phyloP scores from a whole-genome alignment of 768 basidiomycete species.

The Gautieria morchelliformis region DNA sequence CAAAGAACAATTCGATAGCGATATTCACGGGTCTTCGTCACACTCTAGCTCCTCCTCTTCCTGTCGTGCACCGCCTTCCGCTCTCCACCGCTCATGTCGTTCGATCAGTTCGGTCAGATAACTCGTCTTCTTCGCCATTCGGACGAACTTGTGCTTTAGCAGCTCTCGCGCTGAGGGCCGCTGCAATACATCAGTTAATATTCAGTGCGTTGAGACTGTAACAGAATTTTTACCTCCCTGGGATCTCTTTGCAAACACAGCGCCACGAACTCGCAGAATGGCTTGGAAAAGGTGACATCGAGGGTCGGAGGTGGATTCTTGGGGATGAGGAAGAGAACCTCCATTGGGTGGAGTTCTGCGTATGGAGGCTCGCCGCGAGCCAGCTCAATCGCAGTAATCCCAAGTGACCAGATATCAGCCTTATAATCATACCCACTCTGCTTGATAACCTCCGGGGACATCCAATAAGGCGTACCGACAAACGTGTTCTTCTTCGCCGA shows the following conservation, averaged over 20 bases:
- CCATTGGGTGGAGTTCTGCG: constrained; percentile 98
- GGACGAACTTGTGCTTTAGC: constrained; percentile 91
- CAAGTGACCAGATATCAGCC: constrained; percentile 98
- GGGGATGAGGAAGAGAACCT: constrained; percentile 96
- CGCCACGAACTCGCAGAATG: constrained; percentile 90
- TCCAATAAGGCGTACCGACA: constrained; percentile 98
- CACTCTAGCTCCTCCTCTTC: constrained; percentile 62
- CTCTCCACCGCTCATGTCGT: constrained; percentile 86
- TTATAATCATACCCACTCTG: constrained; percentile 99
- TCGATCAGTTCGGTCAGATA: constrained; percentile 96
- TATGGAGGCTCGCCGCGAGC: constrained; percentile 98
- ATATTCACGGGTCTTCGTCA: constrained; percentile 52
- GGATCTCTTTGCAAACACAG: constrained; percentile 93
- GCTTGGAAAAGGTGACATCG: constrained; percentile 84
- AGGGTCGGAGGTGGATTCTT: constrained; percentile 92
- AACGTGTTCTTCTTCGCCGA: constrained; percentile 98
- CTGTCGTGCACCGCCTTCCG: constrained; percentile 70
- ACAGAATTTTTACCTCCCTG: constrained; percentile 50
- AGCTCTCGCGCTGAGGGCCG: constrained; percentile 93
- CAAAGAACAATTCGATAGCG: neutral
- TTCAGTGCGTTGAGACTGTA: constrained; percentile 1
- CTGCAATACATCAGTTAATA: constrained; percentile 30
- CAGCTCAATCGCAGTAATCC: constrained; percentile 94
- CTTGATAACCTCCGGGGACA: constrained; percentile 99
- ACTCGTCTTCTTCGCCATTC: constrained; percentile 88